phyloP scores from a whole-genome alignment of 345 rosid genomes.

The Cochlearia excelsa region DNA sequence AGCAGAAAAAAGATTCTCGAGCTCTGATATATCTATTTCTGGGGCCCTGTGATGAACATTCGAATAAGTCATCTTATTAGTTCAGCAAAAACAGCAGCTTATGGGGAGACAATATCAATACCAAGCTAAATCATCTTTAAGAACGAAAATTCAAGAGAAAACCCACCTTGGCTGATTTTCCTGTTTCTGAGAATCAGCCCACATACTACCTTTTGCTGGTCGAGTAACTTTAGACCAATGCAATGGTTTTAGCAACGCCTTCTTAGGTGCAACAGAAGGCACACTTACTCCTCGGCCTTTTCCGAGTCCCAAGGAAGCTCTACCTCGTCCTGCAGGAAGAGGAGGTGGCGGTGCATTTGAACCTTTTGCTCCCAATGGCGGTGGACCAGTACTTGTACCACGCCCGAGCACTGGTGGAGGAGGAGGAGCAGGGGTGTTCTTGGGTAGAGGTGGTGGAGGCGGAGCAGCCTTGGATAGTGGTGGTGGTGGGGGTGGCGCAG shows the following conservation, averaged over 20 bases:
- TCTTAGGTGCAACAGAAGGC: constrained; percentile 56
- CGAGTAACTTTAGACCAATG: constrained; percentile 98
- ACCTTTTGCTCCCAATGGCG: constrained; percentile 49
- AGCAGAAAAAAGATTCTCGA: constrained; percentile 90
- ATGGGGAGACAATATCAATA: not conserved
- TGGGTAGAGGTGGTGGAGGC: constrained; percentile 59
- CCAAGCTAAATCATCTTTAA: constrained; percentile 20
- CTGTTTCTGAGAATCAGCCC: constrained; percentile 91
- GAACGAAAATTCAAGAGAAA: constrained; percentile 10
- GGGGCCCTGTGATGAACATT: constrained; percentile 70
- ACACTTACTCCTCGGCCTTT: constrained; percentile 58
- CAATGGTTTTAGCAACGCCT: constrained; percentile 68
- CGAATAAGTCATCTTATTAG: not conserved
- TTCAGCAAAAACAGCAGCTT: constrained; percentile 7
- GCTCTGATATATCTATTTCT: constrained; percentile 96
- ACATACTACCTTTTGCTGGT: constrained; percentile 85
- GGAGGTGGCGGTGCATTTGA: constrained; percentile 70
- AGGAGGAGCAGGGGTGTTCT: constrained; percentile 54
- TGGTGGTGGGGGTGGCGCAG: constrained; percentile 38
- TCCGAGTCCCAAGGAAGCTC: constrained; percentile 46
- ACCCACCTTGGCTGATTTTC: constrained; percentile 76
- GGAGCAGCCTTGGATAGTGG: constrained; percentile 32
- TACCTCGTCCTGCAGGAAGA: constrained; percentile 64
- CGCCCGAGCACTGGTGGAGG: constrained; percentile 55
- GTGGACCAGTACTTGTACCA: constrained; percentile 41